Conservation (phyloP, 345 rosid species). For the Geranium rotundifolium region DNA sequence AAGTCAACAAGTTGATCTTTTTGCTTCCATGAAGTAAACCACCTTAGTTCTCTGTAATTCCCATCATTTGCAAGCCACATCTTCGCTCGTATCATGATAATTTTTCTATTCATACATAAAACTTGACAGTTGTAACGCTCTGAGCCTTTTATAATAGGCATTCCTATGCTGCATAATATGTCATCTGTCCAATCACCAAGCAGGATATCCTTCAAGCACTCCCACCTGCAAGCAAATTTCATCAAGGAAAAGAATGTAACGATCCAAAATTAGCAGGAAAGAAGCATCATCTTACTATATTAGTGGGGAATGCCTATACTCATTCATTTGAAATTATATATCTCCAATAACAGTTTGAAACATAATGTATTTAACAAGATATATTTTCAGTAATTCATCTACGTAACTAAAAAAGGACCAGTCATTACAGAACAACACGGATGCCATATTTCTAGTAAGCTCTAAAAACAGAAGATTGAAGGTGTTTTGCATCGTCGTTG, state of each 20-base stretch:
- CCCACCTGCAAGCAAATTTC: slow-evolving; percentile 53
- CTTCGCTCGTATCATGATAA: slow-evolving; percentile 85
- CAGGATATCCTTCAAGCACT: slow-evolving; percentile 76
- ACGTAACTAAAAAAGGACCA: background rate
- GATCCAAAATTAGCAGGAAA: background rate
- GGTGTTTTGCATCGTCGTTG: too few relatives aligned
- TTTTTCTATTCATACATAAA: slow-evolving; percentile 64
- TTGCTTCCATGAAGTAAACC: slow-evolving; percentile 89
- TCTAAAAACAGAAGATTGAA: too few relatives aligned
- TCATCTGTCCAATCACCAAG: slow-evolving; percentile 77
- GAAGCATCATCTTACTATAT: background rate
- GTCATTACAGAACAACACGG: too few relatives aligned
- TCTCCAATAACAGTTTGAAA: slow-evolving; percentile 23
- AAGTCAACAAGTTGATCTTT: slow-evolving; percentile 59
- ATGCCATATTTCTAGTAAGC: too few relatives aligned
- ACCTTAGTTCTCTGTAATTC: slow-evolving; percentile 73
- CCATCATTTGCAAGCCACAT: slow-evolving; percentile 95
- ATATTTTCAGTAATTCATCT: background rate
- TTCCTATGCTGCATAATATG: slow-evolving; percentile 85
- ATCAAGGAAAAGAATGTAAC: background rate
- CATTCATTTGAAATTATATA: slow-evolving; percentile 7
- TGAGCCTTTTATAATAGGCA: slow-evolving; percentile 82
- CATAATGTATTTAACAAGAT: background rate
- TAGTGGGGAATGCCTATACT: slow-evolving; percentile 8
- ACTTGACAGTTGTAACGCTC: slow-evolving; percentile 95